These are phyloP conservation scores for Pulveroboletus frians DNA, from an alignment of 768 basidiomycete species.

Conservation along the genomic window DNA sequence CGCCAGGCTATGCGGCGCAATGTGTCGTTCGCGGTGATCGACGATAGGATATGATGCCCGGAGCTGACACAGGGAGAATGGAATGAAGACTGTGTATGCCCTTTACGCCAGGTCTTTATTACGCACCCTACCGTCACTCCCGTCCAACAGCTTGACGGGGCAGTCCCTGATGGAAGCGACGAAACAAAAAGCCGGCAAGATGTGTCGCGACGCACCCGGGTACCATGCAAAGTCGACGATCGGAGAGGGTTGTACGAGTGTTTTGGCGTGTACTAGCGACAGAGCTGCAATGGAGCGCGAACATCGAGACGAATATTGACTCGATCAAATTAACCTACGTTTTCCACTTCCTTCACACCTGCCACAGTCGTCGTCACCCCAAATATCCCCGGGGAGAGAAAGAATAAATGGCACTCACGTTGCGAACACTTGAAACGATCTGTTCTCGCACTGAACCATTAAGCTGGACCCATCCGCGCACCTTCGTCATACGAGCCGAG, in stretches of 20 bases:
- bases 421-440: conserved; percentile 52
- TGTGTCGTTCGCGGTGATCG: conserved; percentile 87
- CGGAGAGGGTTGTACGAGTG: conserved; percentile 55
- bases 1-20: conserved; percentile 79
- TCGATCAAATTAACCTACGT: conserved; percentile 1
- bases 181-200: conserved; percentile 74
- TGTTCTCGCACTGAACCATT: conserved; percentile 68
- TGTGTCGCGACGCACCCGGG: conserved; percentile 57
- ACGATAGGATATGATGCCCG: conserved; percentile 90
- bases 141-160: conserved; percentile 84
- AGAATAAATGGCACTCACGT: conserved; percentile 31
- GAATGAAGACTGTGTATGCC: not conserved
- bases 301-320: not conserved
- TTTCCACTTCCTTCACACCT: not conserved
- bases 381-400: not conserved
- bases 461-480: conserved; percentile 68
- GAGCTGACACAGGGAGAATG: conserved; percentile 43
- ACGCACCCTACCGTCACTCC: conserved; percentile 64
- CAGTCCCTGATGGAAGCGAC: conserved; percentile 77
- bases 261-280: conserved; percentile 15
- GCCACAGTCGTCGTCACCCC: not conserved
- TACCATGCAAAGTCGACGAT: conserved; percentile 84
- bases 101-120: not conserved
- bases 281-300: not conserved
- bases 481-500: conserved; percentile 37